Percentiles rank a stretch among this genome's conserved stretches.
Evolutionary conservation across 2,329 filamentous ascomycete species (phyloP).

Genomic region (Drechslerella stenobrocha): DNA sequence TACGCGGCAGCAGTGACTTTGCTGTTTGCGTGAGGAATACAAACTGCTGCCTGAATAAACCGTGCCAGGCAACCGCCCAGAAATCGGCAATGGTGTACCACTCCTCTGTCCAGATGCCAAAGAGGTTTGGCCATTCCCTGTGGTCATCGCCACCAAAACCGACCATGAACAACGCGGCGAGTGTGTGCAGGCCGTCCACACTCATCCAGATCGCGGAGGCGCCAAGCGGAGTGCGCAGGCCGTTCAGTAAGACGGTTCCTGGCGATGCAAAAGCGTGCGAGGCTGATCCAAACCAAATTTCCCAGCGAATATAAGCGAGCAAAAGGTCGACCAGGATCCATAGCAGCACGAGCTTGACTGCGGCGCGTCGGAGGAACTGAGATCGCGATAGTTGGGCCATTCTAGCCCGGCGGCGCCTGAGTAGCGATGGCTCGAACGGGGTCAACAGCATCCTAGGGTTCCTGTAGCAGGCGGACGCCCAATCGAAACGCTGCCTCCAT

Average conservation of each 20-base stretch:
- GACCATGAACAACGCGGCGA: slow-evolving; percentile 24
- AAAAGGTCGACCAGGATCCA: slow-evolving; percentile 38
- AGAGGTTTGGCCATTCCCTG: slow-evolving; percentile 35
- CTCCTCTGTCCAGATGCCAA: slow-evolving; percentile 38
- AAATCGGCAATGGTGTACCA: slow-evolving; percentile 45
- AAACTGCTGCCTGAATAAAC: slow-evolving; percentile 40
- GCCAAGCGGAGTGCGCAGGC: slow-evolving; percentile 18
- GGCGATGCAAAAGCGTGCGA: slow-evolving; percentile 10
- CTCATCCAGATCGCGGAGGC: slow-evolving; percentile 40
- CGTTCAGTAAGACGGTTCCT: slow-evolving; percentile 9
- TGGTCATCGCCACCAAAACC: slow-evolving; percentile 23
- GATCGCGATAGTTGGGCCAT: slow-evolving; percentile 6
- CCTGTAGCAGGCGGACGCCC: slow-evolving; percentile 31
- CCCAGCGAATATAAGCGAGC: slow-evolving; percentile 34
- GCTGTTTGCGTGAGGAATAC: slow-evolving; percentile 27
- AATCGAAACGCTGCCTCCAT: slow-evolving; percentile 41
- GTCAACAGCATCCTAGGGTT: slow-evolving; percentile 39
- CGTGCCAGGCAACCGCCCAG: slow-evolving; percentile 40
- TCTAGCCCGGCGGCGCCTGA: slow-evolving; percentile 28
- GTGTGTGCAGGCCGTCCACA: slow-evolving; percentile 19
- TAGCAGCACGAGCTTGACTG: slow-evolving; percentile 13
- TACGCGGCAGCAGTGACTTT: slow-evolving; percentile 13
- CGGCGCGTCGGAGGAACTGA: slow-evolving; percentile 12
- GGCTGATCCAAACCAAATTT: slow-evolving; percentile 20
- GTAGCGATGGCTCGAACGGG: slow-evolving; percentile 23